Percentiles rank a stretch among this genome's conserved stretches.
phyloP scores from a whole-genome alignment of 1,284 basidiomycete species.

The Gomphus sp. region DNA sequence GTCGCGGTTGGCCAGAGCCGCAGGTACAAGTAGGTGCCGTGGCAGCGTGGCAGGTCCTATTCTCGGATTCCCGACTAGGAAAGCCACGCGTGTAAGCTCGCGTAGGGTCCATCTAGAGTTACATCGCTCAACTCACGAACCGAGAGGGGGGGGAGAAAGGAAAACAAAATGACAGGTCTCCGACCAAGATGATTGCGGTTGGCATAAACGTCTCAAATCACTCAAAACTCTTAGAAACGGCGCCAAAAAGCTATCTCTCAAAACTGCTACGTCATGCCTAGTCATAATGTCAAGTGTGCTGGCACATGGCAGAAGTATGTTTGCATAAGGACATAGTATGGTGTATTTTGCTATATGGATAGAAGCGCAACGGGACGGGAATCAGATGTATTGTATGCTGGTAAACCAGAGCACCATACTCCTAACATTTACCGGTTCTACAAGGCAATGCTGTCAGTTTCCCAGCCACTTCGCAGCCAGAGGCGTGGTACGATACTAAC shows the following conservation, averaged over 20 bases:
- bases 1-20: not conserved
- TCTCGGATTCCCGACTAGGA: not conserved
- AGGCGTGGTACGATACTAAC: conserved; percentile 32
- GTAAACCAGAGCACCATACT: not conserved
- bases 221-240: not conserved
- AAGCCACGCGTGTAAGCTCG: not conserved
- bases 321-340: not conserved
- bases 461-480: not conserved
- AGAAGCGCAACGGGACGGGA: not conserved
- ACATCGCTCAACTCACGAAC: not conserved
- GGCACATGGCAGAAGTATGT: not conserved
- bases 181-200: not conserved
- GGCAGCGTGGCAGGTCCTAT: not conserved
- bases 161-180: not conserved
- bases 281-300: not conserved
- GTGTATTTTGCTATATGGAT: not conserved
- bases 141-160: not conserved
- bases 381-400: not conserved
- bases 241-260: not conserved
- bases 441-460: not conserved
- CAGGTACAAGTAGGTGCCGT: not conserved
- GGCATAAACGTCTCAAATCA: not conserved
- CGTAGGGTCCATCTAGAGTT: not conserved
- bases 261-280: not conserved
- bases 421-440: conserved; percentile 33